These are phyloP conservation scores for Toxicodendron radicans DNA, from an alignment of 345 rosid species.

Conservation along the genomic window DNA sequence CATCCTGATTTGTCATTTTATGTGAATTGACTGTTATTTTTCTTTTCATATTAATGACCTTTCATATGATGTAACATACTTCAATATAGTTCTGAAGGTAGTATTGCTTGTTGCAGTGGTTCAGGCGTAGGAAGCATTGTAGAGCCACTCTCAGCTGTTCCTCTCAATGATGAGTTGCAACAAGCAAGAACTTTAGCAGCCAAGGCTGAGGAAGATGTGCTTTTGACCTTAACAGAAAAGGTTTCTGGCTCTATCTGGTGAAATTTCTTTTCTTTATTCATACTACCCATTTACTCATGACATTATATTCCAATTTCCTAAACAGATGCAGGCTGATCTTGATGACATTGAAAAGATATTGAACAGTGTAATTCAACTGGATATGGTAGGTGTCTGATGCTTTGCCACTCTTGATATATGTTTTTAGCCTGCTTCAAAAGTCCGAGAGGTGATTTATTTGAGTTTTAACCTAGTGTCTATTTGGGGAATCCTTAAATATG, in stretches of 20 bases:
- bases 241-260: constrained; percentile 36
- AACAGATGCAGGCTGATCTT: constrained; percentile 71
- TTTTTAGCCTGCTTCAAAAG: neutral
- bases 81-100: constrained; percentile 33
- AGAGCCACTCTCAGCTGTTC: constrained; percentile 82
- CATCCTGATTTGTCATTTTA: neutral
- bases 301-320: constrained; percentile 29
- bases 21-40: neutral
- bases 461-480: neutral
- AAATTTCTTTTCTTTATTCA: constrained; percentile 12
- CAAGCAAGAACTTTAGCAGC: constrained; percentile 67
- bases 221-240: constrained; percentile 73
- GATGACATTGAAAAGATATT: constrained; percentile 55
- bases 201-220: constrained; percentile 81
- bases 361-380: constrained; percentile 54
- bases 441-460: neutral
- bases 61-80: constrained; percentile 12
- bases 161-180: constrained; percentile 84
- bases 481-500: neutral
- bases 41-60: neutral
- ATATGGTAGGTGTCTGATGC: constrained; percentile 52
- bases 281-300: constrained; percentile 16
- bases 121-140: constrained; percentile 70
- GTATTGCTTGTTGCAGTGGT: constrained; percentile 57
- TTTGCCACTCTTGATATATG: constrained; percentile 1